Conservation (phyloP, 768 basidiomycete genomes). For the Mycena alexandri region DNA sequence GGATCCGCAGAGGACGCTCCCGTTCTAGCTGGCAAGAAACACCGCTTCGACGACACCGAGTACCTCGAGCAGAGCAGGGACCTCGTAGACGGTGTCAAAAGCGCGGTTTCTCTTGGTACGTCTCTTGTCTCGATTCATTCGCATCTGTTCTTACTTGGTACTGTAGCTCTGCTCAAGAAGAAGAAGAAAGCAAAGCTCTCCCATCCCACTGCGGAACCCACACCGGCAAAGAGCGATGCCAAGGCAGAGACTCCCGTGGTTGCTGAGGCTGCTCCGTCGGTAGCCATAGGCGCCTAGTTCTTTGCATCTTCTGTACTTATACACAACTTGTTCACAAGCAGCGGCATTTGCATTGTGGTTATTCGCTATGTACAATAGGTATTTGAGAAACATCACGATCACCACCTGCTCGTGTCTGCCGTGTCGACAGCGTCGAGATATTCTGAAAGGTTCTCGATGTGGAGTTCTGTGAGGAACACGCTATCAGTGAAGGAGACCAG, state of each 20-base stretch:
- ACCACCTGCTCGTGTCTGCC: constrained; percentile 33
- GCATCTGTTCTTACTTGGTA: constrained; percentile 34
- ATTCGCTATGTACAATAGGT: constrained; percentile 6
- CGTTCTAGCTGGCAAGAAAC: constrained; percentile 79
- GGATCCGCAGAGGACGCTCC: constrained; percentile 54
- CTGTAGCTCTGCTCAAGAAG: constrained; percentile 78
- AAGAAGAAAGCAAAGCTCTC: constrained; percentile 75
- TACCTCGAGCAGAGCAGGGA: constrained; percentile 93
- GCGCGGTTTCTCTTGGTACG: constrained; percentile 86
- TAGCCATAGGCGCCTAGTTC: constrained; percentile 28
- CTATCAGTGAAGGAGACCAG: constrained; percentile 59
- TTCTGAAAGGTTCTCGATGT: constrained; percentile 69
- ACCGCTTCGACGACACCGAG: constrained; percentile 91
- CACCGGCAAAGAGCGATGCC: constrained; percentile 17
- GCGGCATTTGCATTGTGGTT: background rate
- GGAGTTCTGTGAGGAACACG: constrained; percentile 67
- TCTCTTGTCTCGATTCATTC: constrained; percentile 39
- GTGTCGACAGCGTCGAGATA: constrained; percentile 67
- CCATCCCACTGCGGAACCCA: constrained; percentile 40
- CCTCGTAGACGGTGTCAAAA: constrained; percentile 91
- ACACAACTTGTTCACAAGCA: background rate
- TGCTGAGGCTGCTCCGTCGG: background rate
- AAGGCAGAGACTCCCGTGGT: constrained; percentile 3
- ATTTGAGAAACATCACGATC: background rate
- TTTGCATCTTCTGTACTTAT: background rate